Percentiles rank a stretch among this genome's conserved stretches.
Conservation (phyloP, 805 yeast genomes). For the Kazachstania africana region DNA sequence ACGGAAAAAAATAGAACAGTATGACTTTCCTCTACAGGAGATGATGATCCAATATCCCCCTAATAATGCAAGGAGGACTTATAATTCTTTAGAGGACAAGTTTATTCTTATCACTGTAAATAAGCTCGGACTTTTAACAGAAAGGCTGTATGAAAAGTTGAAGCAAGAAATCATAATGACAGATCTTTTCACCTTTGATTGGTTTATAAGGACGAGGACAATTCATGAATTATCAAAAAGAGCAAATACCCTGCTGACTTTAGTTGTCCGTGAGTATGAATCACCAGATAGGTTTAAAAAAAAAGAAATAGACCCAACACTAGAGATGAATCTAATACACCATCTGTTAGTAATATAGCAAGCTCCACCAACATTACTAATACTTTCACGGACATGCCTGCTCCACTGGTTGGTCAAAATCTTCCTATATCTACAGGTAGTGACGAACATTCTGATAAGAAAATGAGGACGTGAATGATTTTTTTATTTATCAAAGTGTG, state of each 20-base stretch:
- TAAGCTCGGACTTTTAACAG: slow-evolving; percentile 52
- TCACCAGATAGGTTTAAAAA: slow-evolving; percentile 46
- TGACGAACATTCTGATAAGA: slow-evolving; percentile 9
- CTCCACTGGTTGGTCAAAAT: background rate
- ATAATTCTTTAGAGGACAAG: slow-evolving; percentile 59
- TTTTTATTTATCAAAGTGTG: too few species aligned
- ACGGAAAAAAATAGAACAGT: slow-evolving; percentile 39
- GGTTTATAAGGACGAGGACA: slow-evolving; percentile 62
- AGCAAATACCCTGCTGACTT: slow-evolving; percentile 51
- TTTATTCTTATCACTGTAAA: slow-evolving; percentile 49
- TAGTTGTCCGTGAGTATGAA: slow-evolving; percentile 59
- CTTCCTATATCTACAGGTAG: too few species aligned
- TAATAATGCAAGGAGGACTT: slow-evolving; percentile 67
- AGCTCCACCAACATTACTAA: slow-evolving; percentile 3
- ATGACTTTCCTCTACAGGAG: slow-evolving; percentile 50
- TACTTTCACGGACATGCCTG: background rate
- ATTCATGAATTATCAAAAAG: slow-evolving; percentile 64
- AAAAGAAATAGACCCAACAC: slow-evolving; percentile 20
- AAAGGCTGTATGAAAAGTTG: slow-evolving; percentile 48
- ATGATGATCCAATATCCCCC: slow-evolving; percentile 64
- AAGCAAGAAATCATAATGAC: slow-evolving; percentile 51
- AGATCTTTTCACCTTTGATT: slow-evolving; percentile 56
- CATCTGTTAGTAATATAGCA: slow-evolving; percentile 5
- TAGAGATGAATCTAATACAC: slow-evolving; percentile 12
- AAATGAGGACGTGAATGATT: too few species aligned